Base-by-base conservation (phyloP, 305 asterid species). In the Solanum chacoense region DNA sequence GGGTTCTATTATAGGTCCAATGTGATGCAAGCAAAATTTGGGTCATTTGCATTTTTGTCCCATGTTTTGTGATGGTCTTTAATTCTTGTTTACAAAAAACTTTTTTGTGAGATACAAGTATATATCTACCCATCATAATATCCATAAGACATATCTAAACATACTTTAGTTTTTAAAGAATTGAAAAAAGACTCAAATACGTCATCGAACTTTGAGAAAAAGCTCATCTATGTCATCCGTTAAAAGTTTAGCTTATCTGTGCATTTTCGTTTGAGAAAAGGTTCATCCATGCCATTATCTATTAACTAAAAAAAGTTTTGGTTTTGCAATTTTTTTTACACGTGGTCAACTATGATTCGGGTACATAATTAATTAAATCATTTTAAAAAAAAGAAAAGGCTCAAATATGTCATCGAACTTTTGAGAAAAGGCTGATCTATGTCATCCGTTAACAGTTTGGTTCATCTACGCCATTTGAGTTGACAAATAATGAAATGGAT, bases 171-270 rank as follows among this genome's bases (percentile, higher is more conserved):
- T 31, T 31, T 5, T 73, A 73, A 31, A 1, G 11, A 55, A 55
- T 55, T 18, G 24, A 55, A 1, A 55, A 55, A 55, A 55, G 3
- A 1, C n/a, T 55, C 1, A 18, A 55, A 18, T 55, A 18, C 4
- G 65, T 55, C 0, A 55, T 2, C 0, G 4, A 55, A 55, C 0
- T 55, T 55, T 55, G 9, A 55, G 4, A 50, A 50, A 50, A 50
- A 0, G 1, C 9, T 50, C n/a, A 16, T 55, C 2, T 50, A 55
- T 55, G 1, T 18, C 10, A 55, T 55, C 0, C 4, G 0, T 6
- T 55, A 55, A 55, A 55, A 55, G 1, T 2, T 55, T 18, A 18
- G n/a, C 24, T 50, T 0, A 50, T 50, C 4, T 50, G n/a, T 18
- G 65, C 65, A 16, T 2, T 50, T 50, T 16, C 1, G 0, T 6